Percentiles rank a stretch among this genome's conserved stretches.
Evolutionary conservation across 768 basidiomycete genomes (phyloP).

Genomic region (Russula compacta): DNA sequence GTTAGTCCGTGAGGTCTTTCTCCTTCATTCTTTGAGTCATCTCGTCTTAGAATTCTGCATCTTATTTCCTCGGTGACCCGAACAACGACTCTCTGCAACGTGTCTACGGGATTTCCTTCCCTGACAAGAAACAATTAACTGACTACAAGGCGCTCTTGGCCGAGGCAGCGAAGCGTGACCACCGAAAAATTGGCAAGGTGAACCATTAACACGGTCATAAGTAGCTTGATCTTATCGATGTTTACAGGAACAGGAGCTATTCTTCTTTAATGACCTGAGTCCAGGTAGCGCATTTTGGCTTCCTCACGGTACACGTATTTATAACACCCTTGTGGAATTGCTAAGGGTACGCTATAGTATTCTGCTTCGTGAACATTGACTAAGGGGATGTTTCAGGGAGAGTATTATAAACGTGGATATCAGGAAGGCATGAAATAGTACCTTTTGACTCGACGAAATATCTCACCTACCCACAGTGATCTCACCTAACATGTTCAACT

Average conservation of each 20-base stretch:
- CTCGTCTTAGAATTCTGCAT: slow-evolving; percentile 74
- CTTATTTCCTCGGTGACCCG: slow-evolving; percentile 93
- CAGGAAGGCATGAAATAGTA: slow-evolving; percentile 60
- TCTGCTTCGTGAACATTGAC: slow-evolving; percentile 5
- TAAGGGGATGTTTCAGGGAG: slow-evolving; percentile 39
- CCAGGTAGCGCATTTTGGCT: slow-evolving; percentile 96
- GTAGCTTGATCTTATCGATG: slow-evolving; percentile 3
- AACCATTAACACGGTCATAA: slow-evolving; percentile 1
- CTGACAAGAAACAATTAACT: slow-evolving; percentile 88
- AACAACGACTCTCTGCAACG: slow-evolving; percentile 93
- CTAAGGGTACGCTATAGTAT: slow-evolving; percentile 58
- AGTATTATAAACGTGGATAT: slow-evolving; percentile 94
- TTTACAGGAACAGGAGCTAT: slow-evolving; percentile 83
- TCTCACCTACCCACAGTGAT: slow-evolving; percentile 52
- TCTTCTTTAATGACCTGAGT: slow-evolving; percentile 96
- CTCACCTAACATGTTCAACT: slow-evolving; percentile 95
- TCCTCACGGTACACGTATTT: slow-evolving; percentile 94
- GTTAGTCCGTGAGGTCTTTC: slow-evolving; percentile 29
- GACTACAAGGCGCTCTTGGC: slow-evolving; percentile 95
- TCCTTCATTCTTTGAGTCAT: neutral
- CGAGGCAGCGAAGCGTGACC: slow-evolving; percentile 97
- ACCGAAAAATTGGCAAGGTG: slow-evolving; percentile 88
- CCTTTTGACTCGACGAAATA: neutral
- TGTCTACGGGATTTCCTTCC: slow-evolving; percentile 97
- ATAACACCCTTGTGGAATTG: slow-evolving; percentile 85